Base-by-base conservation (phyloP, 305 asterid species). In the Salvia sclarea region DNA sequence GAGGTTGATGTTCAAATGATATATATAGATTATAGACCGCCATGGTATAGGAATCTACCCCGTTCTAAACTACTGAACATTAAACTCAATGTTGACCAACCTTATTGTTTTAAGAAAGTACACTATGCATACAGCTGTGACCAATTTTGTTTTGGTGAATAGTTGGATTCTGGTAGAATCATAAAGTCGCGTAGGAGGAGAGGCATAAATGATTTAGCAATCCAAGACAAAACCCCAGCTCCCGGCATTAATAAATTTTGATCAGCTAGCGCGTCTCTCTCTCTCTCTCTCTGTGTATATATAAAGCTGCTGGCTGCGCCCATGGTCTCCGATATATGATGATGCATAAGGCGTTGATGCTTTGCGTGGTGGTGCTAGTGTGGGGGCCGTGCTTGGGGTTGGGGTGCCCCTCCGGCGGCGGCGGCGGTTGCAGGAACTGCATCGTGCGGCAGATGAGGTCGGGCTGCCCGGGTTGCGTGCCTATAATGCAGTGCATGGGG, bases 401-500 rank as follows among this genome's bases (percentile, higher is more conserved):
- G 18, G 88, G 81, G 0, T 86, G 97, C 60, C 72, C 86, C 22
- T 41, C 86, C 0, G 88, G 78, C 56, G 82, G 86, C 18, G 73
- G 76, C 7, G 75, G 70, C 6, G 75, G 70, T 4, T 92, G 98
- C 80, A 50, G 89, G 55, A 74, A 57, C 55, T 92, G 96, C 76
- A 81, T 92, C 43, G 44, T 55, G 2, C 77, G 77, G 44, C 87
- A 70, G 61, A 76, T 87, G 86, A 83, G 82, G 59, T 25, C 64
- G 12, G 84, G 78, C 25, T 92, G 98, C 80, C 96, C 96, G 0
- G 81, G 82, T 6, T 92, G 98, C 13, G 85, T 61, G 5, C 74
- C 89, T 0, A 81, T 79, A 28, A 84, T 92, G 92, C 85, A 81
- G n/a, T 92, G 98, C 86, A 81, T 83, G 95, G 85, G 87, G 9